A percentile compares a stretch with the other conserved stretches of the same genome.
Conservation (phyloP, 768 basidiomycete genomes). For the Pleurotus sapidus region DNA sequence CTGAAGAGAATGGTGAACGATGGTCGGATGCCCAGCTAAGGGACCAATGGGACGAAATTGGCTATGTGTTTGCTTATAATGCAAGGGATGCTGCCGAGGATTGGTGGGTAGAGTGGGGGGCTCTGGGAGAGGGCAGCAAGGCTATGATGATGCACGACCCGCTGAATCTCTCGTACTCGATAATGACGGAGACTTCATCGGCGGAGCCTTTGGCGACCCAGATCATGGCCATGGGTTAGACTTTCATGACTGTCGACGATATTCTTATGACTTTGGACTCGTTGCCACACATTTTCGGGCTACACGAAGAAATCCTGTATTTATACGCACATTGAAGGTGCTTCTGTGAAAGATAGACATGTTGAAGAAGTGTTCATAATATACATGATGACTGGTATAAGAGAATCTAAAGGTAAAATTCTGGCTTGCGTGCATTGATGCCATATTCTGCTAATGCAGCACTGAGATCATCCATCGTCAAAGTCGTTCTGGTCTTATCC, state of each 20-base stretch:
- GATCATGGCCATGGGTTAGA: conserved; percentile 4
- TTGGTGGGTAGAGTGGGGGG: conserved; percentile 61
- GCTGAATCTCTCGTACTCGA: conserved; percentile 13
- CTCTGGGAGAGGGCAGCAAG: conserved; percentile 29
- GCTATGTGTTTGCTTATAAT: conserved; percentile 46
- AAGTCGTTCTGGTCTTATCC: conserved; percentile 90
- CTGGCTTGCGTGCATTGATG: conserved; percentile 90
- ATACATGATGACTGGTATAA: neutral
- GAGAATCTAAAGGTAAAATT: conserved; percentile 73
- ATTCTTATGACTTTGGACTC: neutral
- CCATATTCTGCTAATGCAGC: conserved; percentile 95
- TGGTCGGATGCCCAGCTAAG: conserved; percentile 39
- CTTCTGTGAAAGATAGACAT: neutral
- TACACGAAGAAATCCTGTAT: neutral
- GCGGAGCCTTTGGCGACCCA: neutral
- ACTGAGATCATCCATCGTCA: conserved; percentile 97
- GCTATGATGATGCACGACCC: conserved; percentile 15
- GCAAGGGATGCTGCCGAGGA: conserved; percentile 52
- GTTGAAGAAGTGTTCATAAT: neutral
- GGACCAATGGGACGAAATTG: conserved; percentile 46
- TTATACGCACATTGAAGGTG: neutral
- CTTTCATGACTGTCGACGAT: neutral
- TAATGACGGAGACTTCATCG: conserved; percentile 6
- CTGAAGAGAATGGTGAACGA: conserved; percentile 12
- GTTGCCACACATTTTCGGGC: neutral